phyloP scores from a whole-genome alignment of 768 basidiomycete genomes.

The Lactarius quietus region DNA sequence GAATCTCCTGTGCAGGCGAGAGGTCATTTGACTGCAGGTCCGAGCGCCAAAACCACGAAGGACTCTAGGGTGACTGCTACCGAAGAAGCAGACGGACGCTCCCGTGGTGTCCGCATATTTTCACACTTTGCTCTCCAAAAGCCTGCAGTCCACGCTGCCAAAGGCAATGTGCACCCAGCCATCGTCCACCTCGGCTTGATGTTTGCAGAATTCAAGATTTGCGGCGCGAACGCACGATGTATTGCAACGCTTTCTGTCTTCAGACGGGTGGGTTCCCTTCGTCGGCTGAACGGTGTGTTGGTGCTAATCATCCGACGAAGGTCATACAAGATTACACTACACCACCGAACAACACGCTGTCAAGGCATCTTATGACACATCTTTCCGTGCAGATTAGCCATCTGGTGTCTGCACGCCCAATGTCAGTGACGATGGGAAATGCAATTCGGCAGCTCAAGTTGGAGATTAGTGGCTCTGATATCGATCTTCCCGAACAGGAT shows the following conservation, averaged over 20 bases:
- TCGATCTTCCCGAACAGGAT: conserved; percentile 93
- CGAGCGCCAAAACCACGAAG: conserved; percentile 24
- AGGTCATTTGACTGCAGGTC: conserved; percentile 18
- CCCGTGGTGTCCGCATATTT: conserved; percentile 76
- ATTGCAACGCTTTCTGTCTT: conserved; percentile 90
- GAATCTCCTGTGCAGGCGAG: conserved; percentile 28
- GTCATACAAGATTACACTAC: conserved; percentile 90
- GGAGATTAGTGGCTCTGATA: conserved; percentile 89
- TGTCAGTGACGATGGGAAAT: conserved; percentile 94
- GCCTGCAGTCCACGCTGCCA: conserved; percentile 43
- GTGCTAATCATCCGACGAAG: conserved; percentile 39
- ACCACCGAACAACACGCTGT: conserved; percentile 80
- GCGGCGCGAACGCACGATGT: conserved; percentile 93
- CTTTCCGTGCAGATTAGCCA: conserved; percentile 92
- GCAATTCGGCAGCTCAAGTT: conserved; percentile 92
- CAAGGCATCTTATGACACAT: conserved; percentile 87
- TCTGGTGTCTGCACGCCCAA: conserved; percentile 80
- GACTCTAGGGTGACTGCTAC: conserved; percentile 29
- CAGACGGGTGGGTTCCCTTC: conserved; percentile 63
- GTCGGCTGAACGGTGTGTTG: conserved; percentile 12
- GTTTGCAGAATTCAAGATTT: conserved; percentile 89
- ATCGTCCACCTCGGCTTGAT: conserved; percentile 84
- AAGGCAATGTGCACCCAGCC: conserved; percentile 88
- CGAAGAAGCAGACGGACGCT: conserved; percentile 38
- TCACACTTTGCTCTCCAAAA: conserved; percentile 83